These are phyloP conservation scores for Takashimella tepidaria DNA, from an alignment of 1,284 basidiomycete genomes.

Conservation along the genomic window DNA sequence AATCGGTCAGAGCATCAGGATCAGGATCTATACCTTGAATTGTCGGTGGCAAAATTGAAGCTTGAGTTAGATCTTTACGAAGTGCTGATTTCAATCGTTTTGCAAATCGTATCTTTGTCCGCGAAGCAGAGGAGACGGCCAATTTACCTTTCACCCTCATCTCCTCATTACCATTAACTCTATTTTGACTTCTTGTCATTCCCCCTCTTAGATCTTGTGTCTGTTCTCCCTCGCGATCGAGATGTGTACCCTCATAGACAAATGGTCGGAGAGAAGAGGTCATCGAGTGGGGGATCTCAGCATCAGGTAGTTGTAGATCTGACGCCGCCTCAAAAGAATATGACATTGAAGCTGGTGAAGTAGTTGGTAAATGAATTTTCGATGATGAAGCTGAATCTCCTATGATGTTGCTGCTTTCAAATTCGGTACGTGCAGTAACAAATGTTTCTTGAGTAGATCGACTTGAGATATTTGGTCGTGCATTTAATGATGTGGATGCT, in stretches of 20 bases:
- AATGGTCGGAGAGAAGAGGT: neutral
- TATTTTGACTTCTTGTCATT: neutral
- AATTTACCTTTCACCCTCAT: neutral
- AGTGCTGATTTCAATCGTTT: constrained; percentile 31
- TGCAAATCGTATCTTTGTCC: constrained; percentile 4
- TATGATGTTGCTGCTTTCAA: neutral
- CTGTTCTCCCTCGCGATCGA: neutral
- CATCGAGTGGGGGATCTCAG: neutral
- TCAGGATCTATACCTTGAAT: constrained; percentile 4
- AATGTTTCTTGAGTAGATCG: constrained; percentile 34
- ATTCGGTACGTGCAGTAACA: constrained; percentile 33
- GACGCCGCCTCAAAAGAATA: neutral
- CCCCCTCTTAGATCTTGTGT: neutral
- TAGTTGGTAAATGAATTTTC: neutral
- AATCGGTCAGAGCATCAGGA: constrained; percentile 1
- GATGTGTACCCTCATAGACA: neutral
- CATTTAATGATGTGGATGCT: too few relatives aligned
- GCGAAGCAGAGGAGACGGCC: too few relatives aligned
- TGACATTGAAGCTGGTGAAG: neutral
- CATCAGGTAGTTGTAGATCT: neutral
- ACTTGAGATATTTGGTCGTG: constrained; percentile 9
- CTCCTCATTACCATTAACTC: neutral
- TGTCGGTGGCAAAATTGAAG: neutral
- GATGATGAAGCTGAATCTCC: neutral
- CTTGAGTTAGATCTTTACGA: constrained; percentile 5